phyloP scores from a whole-genome alignment of 2,329 filamentous ascomycete species.

The Trichoderma koningiopsis region DNA sequence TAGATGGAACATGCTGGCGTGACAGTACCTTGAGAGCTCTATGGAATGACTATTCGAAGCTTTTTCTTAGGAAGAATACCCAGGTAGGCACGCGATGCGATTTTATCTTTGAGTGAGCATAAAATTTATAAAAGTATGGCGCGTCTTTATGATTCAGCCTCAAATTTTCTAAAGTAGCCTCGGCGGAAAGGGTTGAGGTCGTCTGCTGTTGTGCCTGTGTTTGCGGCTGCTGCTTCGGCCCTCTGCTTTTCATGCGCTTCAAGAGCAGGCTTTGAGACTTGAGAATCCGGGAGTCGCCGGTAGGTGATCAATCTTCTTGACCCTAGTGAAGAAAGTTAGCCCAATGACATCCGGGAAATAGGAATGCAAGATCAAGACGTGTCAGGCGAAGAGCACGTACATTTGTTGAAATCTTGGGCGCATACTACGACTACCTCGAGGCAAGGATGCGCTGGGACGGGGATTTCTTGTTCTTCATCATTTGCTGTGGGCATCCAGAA shows the following conservation, averaged over 20 bases:
- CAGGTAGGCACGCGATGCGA: not conserved
- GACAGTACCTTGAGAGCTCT: not conserved
- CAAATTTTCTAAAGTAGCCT: constrained; percentile 60
- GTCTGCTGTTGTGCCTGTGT: constrained; percentile 54
- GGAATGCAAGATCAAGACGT: not conserved
- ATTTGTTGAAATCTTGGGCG: constrained; percentile 87
- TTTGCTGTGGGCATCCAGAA: constrained; percentile 98
- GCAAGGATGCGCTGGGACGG: constrained; percentile 74
- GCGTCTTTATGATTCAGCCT: constrained; percentile 32
- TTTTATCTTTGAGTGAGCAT: not conserved
- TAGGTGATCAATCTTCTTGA: constrained; percentile 88
- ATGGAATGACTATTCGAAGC: not conserved
- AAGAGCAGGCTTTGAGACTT: constrained; percentile 52
- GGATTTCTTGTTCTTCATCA: constrained; percentile 73
- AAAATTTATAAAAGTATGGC: not conserved
- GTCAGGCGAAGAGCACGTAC: constrained; percentile 48
- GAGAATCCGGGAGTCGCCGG: constrained; percentile 64
- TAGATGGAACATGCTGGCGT: constrained; percentile 6
- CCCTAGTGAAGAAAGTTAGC: constrained; percentile 55
- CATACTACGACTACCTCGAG: constrained; percentile 75
- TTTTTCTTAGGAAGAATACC: not conserved
- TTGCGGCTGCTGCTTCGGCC: constrained; percentile 30
- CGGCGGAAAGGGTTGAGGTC: constrained; percentile 63
- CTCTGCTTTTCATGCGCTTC: constrained; percentile 39
- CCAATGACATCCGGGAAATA: not conserved